Evolutionary conservation across 257 asterid species (phyloP), one percentile per base, ranked within the genome.

Genomic region (Leptodermis oblonga): DNA sequence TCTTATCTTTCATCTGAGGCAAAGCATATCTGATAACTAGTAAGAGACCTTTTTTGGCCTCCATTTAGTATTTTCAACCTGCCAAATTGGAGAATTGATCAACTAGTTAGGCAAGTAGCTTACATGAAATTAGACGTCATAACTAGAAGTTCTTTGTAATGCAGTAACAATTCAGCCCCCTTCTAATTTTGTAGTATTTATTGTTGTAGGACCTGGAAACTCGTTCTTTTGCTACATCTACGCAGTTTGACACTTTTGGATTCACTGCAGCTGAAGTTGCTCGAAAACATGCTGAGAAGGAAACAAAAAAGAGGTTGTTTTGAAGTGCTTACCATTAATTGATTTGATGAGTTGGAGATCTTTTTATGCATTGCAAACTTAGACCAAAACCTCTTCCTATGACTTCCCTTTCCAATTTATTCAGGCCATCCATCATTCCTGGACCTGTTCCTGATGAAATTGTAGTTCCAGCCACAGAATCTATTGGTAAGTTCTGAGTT

Each of bases 391-490:
- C 28, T 62, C 26, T n/a, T 65, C 48, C 73, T 56, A 12, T 61
- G 42, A 76, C 64, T 34, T 75, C 25, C 61, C 52, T 46, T 60
- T 61, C 66, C 53, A 41, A 7, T 22, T 60, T 53, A 65, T 81
- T 55, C 77, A 93, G 98, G 82, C 96, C 95, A 43, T 91, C 98
- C 18, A 82, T 85, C 72, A 86, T 93, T 74, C 97, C 98, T 73
- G 98, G 98, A 83, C 97, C 92, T 71, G 86, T 86, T 74, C 98
- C 96, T 51, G 98, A 93, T 79, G 97, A 93, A 79, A 79, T 93
- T 68, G 76, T 90, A 68, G 83, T 79, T 77, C 96, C 97, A 26
- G 87, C 81, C 28, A 74, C 94, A 42, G 90, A 90, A 71, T 93
- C 98, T 74, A 85, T 93, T 78, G 98, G 98, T 88, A 73, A 25